Evolutionary conservation across 2,329 filamentous ascomycete genomes (phyloP).

Genomic region (Fusarium dlaminii): DNA sequence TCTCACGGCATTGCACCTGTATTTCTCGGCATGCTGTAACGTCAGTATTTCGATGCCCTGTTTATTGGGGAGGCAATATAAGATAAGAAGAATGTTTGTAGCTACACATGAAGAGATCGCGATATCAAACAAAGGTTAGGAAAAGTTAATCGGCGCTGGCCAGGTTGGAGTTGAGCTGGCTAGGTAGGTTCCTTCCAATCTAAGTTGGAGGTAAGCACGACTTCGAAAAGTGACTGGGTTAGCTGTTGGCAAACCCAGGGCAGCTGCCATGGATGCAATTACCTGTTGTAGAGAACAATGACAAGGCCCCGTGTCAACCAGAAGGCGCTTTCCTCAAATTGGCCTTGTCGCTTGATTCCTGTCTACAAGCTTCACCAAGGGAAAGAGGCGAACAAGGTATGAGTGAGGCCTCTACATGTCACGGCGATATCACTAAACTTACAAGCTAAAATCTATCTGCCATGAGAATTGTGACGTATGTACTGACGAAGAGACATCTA

Average conservation of each 20-base stretch:
- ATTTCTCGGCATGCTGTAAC: constrained; percentile 29
- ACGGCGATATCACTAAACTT: background rate
- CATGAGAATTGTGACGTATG: background rate
- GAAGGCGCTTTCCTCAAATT: background rate
- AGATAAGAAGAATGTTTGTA: background rate
- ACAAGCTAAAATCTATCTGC: background rate
- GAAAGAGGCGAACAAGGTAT: background rate
- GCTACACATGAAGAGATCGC: background rate
- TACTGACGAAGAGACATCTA: background rate
- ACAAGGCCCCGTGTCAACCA: background rate
- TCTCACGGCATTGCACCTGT: constrained; percentile 43
- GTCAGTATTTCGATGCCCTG: constrained; percentile 10
- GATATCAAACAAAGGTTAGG: background rate
- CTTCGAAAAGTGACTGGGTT: background rate
- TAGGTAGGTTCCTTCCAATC: background rate
- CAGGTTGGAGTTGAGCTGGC: background rate
- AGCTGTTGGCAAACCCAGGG: background rate
- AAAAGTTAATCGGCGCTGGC: background rate
- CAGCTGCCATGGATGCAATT: background rate
- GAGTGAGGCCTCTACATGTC: background rate
- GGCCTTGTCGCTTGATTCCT: background rate
- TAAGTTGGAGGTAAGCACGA: background rate
- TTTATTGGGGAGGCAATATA: background rate
- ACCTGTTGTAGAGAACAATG: background rate
- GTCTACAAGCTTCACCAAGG: background rate